Base-by-base conservation (phyloP, 139 green algal species). In the Edaphochlamys debaryana region DNA sequence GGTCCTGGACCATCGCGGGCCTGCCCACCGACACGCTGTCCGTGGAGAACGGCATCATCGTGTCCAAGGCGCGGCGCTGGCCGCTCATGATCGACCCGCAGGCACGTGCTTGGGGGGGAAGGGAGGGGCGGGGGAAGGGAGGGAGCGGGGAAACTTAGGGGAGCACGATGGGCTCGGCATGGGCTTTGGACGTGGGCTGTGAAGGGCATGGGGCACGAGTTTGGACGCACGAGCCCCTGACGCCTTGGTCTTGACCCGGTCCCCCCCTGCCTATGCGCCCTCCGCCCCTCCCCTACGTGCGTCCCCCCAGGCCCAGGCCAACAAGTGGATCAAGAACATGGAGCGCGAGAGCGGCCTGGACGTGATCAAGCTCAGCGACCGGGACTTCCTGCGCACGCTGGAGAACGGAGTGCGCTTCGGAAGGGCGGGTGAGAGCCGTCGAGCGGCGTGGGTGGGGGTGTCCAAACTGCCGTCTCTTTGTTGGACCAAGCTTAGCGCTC, bases 311-410 rank as follows among this genome's bases (percentile, higher is more conserved):
- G 93, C 90, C 45, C 93, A 96, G 79, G 94, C 94, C 83, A 96
- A 96, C 89, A 90, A 90, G 64, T 97, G 94, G 94, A 89, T 96
- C 69, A 95, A 94, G 85, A 94, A 94, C 89, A 94, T 96, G 91
- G 89, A 95, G 81, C 85, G 87, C 32, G 93, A 94, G 30, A 83
- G 38, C 27, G 93, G 93, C 15, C 87, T 97, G 42, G 94, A 97
- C 56, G 82, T 97, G 5, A 92, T 96, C 85, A 97, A 96, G 89
- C 89, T 93, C 42, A 88, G 67, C 7, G 91, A 96, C 78, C 94
- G 94, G 84, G 93, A 96, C 90, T 93, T 95, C 54, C 84, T 96
- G 71, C 81, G 94, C 6, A 95, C 92, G 22, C 88, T 96, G 62
- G 91, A 94, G 80, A 96, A 96, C 78, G 90, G 91, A 67, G 84